These are phyloP conservation scores for Mycena kentingensis DNA, from an alignment of 768 basidiomycete genomes.

Conservation along the genomic window DNA sequence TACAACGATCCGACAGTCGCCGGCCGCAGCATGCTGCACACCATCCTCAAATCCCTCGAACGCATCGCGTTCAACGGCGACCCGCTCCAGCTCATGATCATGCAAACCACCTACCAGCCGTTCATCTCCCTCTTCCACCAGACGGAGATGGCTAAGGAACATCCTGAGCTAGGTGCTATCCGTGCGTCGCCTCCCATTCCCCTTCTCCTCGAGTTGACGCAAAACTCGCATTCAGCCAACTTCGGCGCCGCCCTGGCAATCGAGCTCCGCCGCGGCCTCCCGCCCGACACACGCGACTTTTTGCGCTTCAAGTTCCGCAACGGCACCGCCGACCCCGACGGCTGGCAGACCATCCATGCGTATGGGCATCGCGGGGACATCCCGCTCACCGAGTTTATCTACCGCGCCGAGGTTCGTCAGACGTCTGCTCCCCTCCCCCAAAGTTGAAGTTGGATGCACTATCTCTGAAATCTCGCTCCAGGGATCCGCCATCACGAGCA, in stretches of 20 bases:
- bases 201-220: neutral
- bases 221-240: conserved; percentile 49
- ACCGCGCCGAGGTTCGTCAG: conserved; percentile 67
- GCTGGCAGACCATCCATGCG: conserved; percentile 69
- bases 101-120: conserved; percentile 86
- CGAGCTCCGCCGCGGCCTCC: conserved; percentile 74
- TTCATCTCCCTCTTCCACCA: conserved; percentile 88
- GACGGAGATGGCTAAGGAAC: conserved; percentile 57
- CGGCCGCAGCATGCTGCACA: conserved; percentile 75
- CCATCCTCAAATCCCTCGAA: conserved; percentile 69
- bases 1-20: conserved; percentile 56
- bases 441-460: neutral
- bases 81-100: conserved; percentile 75
- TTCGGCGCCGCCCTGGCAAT: conserved; percentile 74
- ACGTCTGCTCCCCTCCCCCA: neutral
- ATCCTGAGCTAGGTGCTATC: conserved; percentile 62
- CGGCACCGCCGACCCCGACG: conserved; percentile 53
- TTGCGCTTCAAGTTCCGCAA: conserved; percentile 85
- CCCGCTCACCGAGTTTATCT: conserved; percentile 83
- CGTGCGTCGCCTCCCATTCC: conserved; percentile 48
- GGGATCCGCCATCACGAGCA: conserved; percentile 55
- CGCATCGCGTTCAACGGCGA: conserved; percentile 79
- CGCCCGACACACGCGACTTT: conserved; percentile 78
- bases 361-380: conserved; percentile 78
- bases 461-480: conserved; percentile 17